phyloP scores from a whole-genome alignment of 2,329 filamentous ascomycete species.

The Xylaria sp. region DNA sequence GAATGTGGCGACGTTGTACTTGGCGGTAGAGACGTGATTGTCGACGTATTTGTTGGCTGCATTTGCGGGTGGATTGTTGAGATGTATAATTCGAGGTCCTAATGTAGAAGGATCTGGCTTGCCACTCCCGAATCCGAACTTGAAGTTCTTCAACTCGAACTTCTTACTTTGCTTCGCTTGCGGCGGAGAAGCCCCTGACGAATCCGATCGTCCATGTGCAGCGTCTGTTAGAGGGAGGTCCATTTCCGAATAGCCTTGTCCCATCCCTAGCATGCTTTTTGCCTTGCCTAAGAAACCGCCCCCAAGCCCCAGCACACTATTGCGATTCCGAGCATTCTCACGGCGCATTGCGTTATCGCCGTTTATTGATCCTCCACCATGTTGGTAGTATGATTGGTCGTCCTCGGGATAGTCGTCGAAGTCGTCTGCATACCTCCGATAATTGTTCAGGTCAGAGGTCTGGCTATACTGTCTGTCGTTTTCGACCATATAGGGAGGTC shows the following conservation, averaged over 20 bases:
- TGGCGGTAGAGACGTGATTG: constrained; percentile 97
- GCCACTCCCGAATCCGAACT: constrained; percentile 86
- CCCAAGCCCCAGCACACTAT: constrained; percentile 87
- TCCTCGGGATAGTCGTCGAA: constrained; percentile 85
- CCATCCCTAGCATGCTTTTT: constrained; percentile 92
- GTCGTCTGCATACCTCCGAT: constrained; percentile 90
- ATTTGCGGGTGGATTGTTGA: constrained; percentile 97
- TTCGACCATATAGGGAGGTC: constrained; percentile 58
- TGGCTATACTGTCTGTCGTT: constrained; percentile 71
- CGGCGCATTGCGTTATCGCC: constrained; percentile 57
- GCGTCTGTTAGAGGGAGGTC: constrained; percentile 92
- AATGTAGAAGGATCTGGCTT: constrained; percentile 91
- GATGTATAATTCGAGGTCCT: constrained; percentile 89
- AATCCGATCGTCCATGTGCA: constrained; percentile 55
- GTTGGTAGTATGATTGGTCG: constrained; percentile 84
- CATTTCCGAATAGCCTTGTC: constrained; percentile 92
- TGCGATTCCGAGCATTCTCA: constrained; percentile 77
- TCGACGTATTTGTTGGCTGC: constrained; percentile 88
- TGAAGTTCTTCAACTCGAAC: constrained; percentile 81
- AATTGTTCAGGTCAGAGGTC: constrained; percentile 85
- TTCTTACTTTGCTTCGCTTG: constrained; percentile 63
- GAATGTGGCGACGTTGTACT: constrained; percentile 95
- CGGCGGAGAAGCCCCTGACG: constrained; percentile 43
- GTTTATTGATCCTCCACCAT: constrained; percentile 63
- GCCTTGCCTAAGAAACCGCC: constrained; percentile 87